phyloP scores from a whole-genome alignment of 495 filamentous ascomycete species.

The Endocarpon pusillum region DNA sequence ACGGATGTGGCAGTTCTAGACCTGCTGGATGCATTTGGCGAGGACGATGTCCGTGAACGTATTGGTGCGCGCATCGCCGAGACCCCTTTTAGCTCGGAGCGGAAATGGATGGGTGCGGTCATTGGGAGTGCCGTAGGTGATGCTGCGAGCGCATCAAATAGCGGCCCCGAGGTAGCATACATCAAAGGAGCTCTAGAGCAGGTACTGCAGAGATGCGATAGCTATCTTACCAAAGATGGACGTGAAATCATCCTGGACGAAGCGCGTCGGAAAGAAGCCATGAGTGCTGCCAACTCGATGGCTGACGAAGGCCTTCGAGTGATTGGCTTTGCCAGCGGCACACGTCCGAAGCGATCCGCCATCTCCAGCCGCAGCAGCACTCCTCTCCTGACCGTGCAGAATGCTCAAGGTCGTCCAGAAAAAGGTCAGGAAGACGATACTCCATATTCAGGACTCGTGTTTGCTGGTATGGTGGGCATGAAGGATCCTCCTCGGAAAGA shows the following conservation, averaged over 20 bases:
- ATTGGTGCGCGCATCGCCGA: slow-evolving; percentile 64
- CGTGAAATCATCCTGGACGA: slow-evolving; percentile 78
- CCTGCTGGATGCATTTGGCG: slow-evolving; percentile 71
- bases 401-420: slow-evolving; percentile 4
- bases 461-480: slow-evolving; percentile 90
- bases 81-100: slow-evolving; percentile 88
- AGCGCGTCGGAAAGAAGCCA: slow-evolving; percentile 48
- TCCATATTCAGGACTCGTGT: slow-evolving; percentile 63
- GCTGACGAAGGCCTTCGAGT: slow-evolving; percentile 82
- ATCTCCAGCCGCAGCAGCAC: slow-evolving; percentile 30
- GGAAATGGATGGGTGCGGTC: slow-evolving; percentile 97
- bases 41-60: slow-evolving; percentile 75
- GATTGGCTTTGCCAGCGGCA: slow-evolving; percentile 77
- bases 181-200: slow-evolving; percentile 90
- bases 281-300: slow-evolving; percentile 77
- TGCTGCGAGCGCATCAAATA: slow-evolving; percentile 11
- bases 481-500: slow-evolving; percentile 84
- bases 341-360: slow-evolving; percentile 2
- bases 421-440: slow-evolving; percentile 43
- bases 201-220: slow-evolving; percentile 72
- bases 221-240: slow-evolving; percentile 74
- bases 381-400: slow-evolving; percentile 20
- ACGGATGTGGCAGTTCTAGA: slow-evolving; percentile 94
- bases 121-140: slow-evolving; percentile 40
- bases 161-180: slow-evolving; percentile 57